Evolutionary conservation across 805 yeast species (phyloP), one percentile per base, ranked within the genome.

Genomic region (Priceomyces medius): DNA sequence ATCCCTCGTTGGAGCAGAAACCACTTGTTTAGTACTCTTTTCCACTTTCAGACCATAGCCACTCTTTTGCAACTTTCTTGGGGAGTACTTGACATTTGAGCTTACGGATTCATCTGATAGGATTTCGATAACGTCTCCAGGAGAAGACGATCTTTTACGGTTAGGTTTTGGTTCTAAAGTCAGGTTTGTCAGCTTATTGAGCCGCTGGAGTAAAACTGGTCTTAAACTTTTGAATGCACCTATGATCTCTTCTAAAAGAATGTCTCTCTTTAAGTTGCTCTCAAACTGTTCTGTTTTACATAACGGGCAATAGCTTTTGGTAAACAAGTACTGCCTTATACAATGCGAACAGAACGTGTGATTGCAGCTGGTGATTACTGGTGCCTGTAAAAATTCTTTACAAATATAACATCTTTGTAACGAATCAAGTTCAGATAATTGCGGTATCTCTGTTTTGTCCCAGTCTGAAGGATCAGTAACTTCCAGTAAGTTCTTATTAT

Each of bases 311-410:
- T 73, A 66, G 14, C 76, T 74, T 21, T 76, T 77, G 28, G 61
- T 62, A n/a, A 79, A 66, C 29, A 90, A 63, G 47, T 83, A 79
- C 46, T 84, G 77, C 43, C 96, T 71, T 20, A 90, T 85, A 59
- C 98, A 90, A 10, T 81, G 72, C 0, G 96, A 87, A 61, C 98
- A 90, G 59, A 88, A 90, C 0, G 90, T 82, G 59, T 90, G 97
- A 27, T 86, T 83, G 66, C 98, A 90, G 2, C 83, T 76, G 0
- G 97, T 86, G 32, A 85, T 64, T 27, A 88, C 87, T 1, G 98
- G 97, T 0, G 90, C 85, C 23, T 66, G 74, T 41, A 86, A 69
- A 48, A 84, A 79, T 45, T 88, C 97, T 53, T 89, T 87, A 61
- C 98, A 90, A 7, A 90, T 85, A 51, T 85, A 89, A 57, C 98